phyloP scores from a whole-genome alignment of 1,284 basidiomycete species.

The Naganishia liquefaciens region DNA sequence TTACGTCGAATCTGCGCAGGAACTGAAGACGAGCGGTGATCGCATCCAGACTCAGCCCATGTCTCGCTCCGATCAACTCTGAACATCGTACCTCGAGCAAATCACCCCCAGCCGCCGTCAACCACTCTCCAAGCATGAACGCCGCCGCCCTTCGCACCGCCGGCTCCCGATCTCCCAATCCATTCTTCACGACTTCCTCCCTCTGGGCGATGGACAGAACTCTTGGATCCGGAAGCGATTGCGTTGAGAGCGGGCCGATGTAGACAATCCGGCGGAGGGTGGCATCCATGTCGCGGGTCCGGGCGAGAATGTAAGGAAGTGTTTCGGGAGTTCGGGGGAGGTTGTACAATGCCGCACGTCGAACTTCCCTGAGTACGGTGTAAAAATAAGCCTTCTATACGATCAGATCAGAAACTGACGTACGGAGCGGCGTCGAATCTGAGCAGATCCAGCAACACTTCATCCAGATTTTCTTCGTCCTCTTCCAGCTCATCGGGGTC shows the following conservation, averaged over 20 bases:
- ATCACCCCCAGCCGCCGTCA: conserved; percentile 57
- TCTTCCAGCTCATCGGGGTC: conserved; percentile 66
- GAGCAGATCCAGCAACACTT: conserved; percentile 72
- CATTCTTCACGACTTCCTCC: conserved; percentile 74
- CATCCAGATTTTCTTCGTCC: conserved; percentile 60
- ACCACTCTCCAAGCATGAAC: conserved; percentile 75
- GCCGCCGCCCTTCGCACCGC: conserved; percentile 77
- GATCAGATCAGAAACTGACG: conserved; percentile 47
- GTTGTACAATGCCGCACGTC: conserved; percentile 80
- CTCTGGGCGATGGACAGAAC: conserved; percentile 73
- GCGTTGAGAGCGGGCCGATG: conserved; percentile 59
- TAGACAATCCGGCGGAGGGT: conserved; percentile 81
- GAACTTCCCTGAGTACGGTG: conserved; percentile 69
- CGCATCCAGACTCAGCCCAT: conserved; percentile 1
- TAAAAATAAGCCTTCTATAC: background rate
- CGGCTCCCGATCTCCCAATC: conserved; percentile 83
- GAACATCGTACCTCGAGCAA: conserved; percentile 48
- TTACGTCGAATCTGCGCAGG: conserved; percentile 66
- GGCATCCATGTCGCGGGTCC: conserved; percentile 83
- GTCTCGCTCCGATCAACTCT: background rate
- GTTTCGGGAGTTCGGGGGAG: conserved; percentile 66
- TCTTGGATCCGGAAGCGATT: conserved; percentile 66
- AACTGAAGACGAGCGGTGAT: conserved; percentile 58
- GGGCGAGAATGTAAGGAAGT: conserved; percentile 69
- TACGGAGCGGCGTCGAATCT: conserved; percentile 76